Evolutionary conservation across 257 asterid species (phyloP).

Genomic region (Solanum phureja): DNA sequence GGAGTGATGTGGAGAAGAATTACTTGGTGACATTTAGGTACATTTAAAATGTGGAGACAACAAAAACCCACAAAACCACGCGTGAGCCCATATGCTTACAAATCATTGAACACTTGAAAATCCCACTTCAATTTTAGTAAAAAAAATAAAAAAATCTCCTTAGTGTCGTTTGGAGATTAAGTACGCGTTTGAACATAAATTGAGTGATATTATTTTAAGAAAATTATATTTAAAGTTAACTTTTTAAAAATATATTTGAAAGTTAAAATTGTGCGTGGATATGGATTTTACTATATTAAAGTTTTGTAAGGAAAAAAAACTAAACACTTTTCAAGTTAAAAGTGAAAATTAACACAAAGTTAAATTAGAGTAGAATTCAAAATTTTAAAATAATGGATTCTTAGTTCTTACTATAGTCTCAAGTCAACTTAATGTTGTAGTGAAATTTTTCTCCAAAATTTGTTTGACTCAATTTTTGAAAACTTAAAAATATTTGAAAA

Average conservation of each 20-base stretch:
- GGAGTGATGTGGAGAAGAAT: neutral
- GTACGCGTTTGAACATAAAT: neutral
- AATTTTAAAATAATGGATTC: neutral
- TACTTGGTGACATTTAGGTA: neutral
- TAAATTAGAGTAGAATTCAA: neutral
- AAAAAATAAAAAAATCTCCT: neutral
- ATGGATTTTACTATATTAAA: too few relatives aligned
- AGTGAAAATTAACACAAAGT: neutral
- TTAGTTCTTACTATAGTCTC: too few relatives aligned
- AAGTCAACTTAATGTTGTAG: too few relatives aligned
- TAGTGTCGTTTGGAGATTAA: neutral
- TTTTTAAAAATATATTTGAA: neutral
- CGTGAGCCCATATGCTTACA: neutral
- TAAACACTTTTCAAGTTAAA: neutral
- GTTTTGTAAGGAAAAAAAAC: neutral
- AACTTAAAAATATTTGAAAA: too few relatives aligned
- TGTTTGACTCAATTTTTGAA: too few relatives aligned
- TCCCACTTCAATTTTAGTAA: neutral
- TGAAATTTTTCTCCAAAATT: too few relatives aligned
- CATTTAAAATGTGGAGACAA: too few relatives aligned
- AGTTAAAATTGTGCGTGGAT: too few relatives aligned
- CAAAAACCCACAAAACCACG: neutral
- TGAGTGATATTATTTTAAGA: too few relatives aligned
- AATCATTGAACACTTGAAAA: neutral
- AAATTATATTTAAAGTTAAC: too few relatives aligned